A percentile compares a stretch with the other conserved stretches of the same genome.
Evolutionary conservation across 139 green algal species (phyloP).

Genomic region (Edaphochlamys debaryana): DNA sequence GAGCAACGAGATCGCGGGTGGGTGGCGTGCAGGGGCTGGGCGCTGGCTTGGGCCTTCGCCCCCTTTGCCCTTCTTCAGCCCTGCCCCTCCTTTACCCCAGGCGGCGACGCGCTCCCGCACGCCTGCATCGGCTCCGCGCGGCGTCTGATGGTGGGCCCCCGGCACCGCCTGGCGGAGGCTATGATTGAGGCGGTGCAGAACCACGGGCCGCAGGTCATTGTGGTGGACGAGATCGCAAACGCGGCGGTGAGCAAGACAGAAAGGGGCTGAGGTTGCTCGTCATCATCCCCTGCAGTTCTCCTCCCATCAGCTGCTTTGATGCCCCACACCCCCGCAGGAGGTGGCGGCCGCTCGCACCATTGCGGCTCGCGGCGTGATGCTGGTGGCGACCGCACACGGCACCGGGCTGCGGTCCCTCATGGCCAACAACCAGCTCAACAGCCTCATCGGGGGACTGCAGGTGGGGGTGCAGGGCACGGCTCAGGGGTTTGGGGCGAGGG

Average conservation of each 20-base stretch:
- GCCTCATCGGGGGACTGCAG: slow-evolving; percentile 84
- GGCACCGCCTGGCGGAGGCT: slow-evolving; percentile 38
- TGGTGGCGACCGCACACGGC: slow-evolving; percentile 94
- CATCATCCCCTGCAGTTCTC: no score
- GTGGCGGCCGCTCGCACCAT: slow-evolving; percentile 88
- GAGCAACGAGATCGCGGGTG: slow-evolving; percentile 61
- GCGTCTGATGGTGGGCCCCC: slow-evolving; percentile 49
- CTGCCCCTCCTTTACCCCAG: background rate
- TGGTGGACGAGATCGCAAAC: slow-evolving; percentile 60
- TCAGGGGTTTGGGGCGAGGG: no score
- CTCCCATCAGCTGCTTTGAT: no score
- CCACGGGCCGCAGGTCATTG: slow-evolving; percentile 65
- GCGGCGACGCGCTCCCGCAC: slow-evolving; percentile 71
- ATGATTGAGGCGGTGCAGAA: slow-evolving; percentile 68
- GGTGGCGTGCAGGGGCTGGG: background rate
- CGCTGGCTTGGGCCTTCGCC: no score
- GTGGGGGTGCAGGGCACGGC: background rate
- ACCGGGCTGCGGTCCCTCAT: slow-evolving; percentile 40
- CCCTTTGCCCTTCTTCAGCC: background rate
- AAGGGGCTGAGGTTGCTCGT: no score
- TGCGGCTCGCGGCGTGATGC: slow-evolving; percentile 87
- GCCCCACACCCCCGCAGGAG: slow-evolving; percentile 38
- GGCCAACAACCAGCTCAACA: slow-evolving; percentile 82
- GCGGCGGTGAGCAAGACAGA: slow-evolving; percentile 32
- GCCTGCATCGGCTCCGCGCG: slow-evolving; percentile 58